phyloP scores from a whole-genome alignment of 345 rosid species.

The Melaleuca quinquenervia region DNA sequence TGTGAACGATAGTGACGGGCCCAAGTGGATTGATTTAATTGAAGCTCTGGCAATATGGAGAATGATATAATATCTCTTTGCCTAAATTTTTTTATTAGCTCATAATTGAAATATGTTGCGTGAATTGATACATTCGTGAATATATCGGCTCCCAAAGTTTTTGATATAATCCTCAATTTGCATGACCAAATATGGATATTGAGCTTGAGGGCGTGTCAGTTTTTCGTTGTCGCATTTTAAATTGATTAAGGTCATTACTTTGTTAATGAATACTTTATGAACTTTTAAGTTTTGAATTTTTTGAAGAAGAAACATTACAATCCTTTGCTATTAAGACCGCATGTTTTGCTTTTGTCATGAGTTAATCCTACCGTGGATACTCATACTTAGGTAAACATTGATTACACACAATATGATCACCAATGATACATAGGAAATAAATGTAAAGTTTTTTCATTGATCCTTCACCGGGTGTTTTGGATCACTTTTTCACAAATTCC shows the following conservation, averaged over 20 bases:
- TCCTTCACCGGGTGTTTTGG: background rate
- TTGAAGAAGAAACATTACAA: background rate
- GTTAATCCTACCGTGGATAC: background rate
- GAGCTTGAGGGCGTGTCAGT: background rate
- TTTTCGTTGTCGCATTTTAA: background rate
- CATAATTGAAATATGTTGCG: background rate
- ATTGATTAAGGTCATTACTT: background rate
- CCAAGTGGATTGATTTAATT: background rate
- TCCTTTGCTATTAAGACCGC: background rate
- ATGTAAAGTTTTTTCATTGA: background rate
- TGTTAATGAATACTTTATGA: background rate
- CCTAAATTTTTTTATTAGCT: background rate
- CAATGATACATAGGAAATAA: background rate
- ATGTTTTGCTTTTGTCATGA: background rate
- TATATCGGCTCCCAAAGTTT: background rate
- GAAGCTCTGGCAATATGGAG: background rate
- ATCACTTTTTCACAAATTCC: background rate
- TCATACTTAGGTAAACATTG: background rate
- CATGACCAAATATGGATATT: no score
- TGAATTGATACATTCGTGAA: background rate
- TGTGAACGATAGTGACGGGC: background rate
- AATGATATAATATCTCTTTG: background rate
- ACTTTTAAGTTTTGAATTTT: background rate
- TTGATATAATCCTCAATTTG: background rate
- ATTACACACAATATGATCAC: no score